Percentiles rank a stretch among this genome's conserved stretches.
Conservation (phyloP, 768 basidiomycete genomes). For the Antrodiella citrinella region DNA sequence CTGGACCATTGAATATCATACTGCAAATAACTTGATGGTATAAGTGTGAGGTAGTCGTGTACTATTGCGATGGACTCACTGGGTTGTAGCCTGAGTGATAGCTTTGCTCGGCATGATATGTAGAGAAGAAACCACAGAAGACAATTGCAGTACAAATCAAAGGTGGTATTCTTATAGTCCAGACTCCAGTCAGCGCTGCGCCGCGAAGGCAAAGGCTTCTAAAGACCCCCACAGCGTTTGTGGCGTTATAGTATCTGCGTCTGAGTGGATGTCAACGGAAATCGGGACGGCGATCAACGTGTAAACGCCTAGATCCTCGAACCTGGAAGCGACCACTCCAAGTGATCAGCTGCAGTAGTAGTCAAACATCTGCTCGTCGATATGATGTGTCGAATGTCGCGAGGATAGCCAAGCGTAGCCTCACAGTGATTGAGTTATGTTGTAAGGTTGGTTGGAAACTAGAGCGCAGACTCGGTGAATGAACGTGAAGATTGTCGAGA, state of each 20-base stretch:
- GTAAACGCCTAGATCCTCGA: background rate
- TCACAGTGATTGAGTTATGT: background rate
- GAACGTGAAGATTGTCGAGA: background rate
- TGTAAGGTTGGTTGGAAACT: background rate
- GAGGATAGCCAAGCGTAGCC: background rate
- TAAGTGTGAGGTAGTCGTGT: background rate
- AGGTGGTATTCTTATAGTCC: no score
- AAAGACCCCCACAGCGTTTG: background rate
- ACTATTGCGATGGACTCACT: background rate
- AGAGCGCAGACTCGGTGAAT: background rate
- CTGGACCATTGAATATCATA: conserved; percentile 8
- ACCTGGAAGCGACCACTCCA: no score
- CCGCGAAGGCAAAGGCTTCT: background rate
- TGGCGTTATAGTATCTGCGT: background rate
- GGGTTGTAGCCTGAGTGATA: conserved; percentile 1
- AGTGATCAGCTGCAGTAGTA: no score
- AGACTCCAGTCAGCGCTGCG: background rate
- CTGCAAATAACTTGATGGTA: conserved; percentile 5
- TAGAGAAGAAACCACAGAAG: no score
- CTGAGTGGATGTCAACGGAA: background rate
- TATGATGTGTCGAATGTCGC: background rate
- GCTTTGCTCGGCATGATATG: background rate
- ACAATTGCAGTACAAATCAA: no score
- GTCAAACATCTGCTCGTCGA: no score
- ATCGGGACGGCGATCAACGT: background rate